Conservation (phyloP, 345 rosid genomes). For the Heritiera fomes region DNA sequence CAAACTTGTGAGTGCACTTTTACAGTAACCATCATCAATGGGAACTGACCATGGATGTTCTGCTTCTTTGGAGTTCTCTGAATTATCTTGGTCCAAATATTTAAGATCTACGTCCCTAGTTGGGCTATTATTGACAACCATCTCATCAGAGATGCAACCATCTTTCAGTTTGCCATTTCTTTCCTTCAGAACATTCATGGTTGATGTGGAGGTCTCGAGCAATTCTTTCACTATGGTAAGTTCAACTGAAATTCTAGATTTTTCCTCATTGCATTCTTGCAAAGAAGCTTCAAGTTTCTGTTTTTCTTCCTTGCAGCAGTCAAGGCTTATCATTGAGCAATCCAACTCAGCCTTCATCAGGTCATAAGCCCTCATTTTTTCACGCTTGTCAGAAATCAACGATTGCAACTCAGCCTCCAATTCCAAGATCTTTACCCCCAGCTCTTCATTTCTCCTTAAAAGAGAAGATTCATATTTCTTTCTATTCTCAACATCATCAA, state of each 20-base stretch:
- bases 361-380: conserved; percentile 66
- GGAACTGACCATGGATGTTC: conserved; percentile 29
- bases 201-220: conserved; percentile 38
- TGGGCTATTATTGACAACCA: conserved; percentile 22
- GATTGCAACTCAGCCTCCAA: conserved; percentile 74
- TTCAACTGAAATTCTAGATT: conserved; percentile 54
- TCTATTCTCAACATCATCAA: conserved; percentile 77
- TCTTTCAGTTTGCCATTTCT: conserved; percentile 31
- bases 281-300: conserved; percentile 69
- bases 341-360: conserved; percentile 90
- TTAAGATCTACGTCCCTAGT: conserved; percentile 3
- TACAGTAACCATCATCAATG: conserved; percentile 26
- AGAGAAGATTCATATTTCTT: conserved; percentile 78
- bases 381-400: conserved; percentile 67
- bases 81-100: conserved; percentile 26
- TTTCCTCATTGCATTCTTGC: conserved; percentile 62
- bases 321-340: conserved; percentile 87
- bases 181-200: conserved; percentile 26
- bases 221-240: conserved; percentile 50
- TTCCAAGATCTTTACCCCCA: conserved; percentile 66
- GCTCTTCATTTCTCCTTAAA: conserved; percentile 77
- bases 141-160: conserved; percentile 32
- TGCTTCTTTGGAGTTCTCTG: conserved; percentile 31
- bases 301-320: conserved; percentile 97
- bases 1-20: conserved; percentile 17